Conservation (phyloP, 2,329 filamentous ascomycete genomes). For the Pseudocercospora eumusae region DNA sequence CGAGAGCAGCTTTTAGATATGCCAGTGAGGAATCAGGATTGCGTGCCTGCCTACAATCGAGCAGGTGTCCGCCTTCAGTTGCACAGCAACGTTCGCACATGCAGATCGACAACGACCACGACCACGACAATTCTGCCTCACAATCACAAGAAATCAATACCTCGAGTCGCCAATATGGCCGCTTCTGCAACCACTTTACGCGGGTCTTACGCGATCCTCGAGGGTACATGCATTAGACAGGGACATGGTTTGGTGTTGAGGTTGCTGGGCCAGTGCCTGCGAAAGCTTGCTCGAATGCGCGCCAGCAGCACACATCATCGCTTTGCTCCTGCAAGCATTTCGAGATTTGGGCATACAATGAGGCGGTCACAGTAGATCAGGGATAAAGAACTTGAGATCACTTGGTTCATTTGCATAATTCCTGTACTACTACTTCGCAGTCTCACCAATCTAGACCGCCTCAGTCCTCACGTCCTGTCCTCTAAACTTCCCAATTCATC, state of each 20-base stretch:
- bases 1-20: neutral
- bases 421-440: neutral
- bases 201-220: conserved; percentile 1
- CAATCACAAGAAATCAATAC: neutral
- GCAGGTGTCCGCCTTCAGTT: neutral
- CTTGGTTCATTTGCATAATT: neutral
- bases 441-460: neutral
- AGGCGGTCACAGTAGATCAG: neutral
- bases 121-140: neutral
- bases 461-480: neutral
- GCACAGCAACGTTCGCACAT: conserved; percentile 5
- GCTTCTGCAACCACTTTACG: conserved; percentile 2
- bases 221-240: conserved; percentile 4
- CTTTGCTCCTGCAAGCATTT: neutral
- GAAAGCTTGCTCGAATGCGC: neutral
- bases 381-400: neutral
- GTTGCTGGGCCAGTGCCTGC: neutral
- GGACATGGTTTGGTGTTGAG: neutral
- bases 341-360: neutral
- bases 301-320: neutral
- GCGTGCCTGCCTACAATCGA: neutral
- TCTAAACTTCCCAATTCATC: neutral
- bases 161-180: neutral
- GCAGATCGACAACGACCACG: too few relatives aligned
- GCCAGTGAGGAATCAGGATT: neutral